Base-by-base conservation (phyloP, 208 protist species). In the Eutreptiella sp. region DNA sequence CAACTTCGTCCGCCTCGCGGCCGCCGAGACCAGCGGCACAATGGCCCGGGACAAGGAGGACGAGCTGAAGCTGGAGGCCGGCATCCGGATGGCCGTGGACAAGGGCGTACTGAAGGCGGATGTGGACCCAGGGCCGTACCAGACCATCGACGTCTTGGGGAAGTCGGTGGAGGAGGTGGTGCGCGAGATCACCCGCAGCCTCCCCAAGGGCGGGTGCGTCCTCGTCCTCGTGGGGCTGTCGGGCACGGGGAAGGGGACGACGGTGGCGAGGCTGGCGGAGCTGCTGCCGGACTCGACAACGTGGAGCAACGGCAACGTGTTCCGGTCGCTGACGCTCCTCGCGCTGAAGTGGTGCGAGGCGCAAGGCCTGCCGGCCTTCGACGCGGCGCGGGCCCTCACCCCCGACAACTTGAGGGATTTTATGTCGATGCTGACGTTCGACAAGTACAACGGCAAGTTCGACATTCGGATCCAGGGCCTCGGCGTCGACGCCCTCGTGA, bases 241-340 rank as follows among this genome's bases (percentile, higher is more conserved):
- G 35, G 87, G 87, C 32, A 93, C 87, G 2, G 87, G 87, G 26
- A 93, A 93, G 60, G 87, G 84, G 9, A 91, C 87, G 19, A 93
- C 87, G 0, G 84, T 87, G 52, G 35, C 41, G 29, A 87, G 84
- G 54, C 73, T 93, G 39, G 68, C 81, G 54, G 32, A 72, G 19
- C 43, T 46, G 38, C 81, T 93, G 28, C 87, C 87, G 1, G 69
- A 72, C 36, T 89, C 81, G 33, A 77, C 89, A 11, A 73, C 83
- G 43, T 92, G 87, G 87, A 92, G 87, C 66, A 92, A 92, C 60
- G 87, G 87, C 33, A 92, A 92, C 57, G 77, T 93, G 11, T 93
- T 93, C 66, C 79, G 87, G 43, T 79, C 82, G 66, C 88, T 90
- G 72, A 90, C 87, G 2, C 74, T 86, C 59, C 73, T 90, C 28